Conservation (phyloP, 768 basidiomycete species). For the Suillus luteus region DNA sequence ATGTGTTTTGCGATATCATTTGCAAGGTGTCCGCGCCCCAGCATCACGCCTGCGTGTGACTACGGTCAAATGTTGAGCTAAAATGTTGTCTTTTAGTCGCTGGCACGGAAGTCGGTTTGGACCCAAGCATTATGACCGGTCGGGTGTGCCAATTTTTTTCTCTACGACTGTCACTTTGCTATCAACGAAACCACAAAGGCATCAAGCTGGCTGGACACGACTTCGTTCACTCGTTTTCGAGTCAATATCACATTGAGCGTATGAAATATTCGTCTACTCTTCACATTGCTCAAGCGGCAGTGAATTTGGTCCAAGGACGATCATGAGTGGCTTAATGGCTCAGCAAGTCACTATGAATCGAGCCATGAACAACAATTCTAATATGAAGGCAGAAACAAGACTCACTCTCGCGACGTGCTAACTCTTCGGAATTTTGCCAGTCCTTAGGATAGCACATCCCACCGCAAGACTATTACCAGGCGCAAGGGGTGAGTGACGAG, state of each 20-base stretch:
- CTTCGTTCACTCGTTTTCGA: not conserved
- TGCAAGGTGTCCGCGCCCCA: not conserved
- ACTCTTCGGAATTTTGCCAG: not conserved
- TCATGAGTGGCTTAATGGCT: not conserved
- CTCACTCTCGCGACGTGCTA: not conserved
- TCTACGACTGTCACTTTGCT: not conserved
- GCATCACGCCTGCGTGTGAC: not conserved
- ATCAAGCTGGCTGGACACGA: not conserved
- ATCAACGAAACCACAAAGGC: not conserved
- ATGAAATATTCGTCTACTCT: not conserved
- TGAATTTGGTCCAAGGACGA: not conserved
- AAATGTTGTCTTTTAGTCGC: not conserved
- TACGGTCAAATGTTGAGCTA: not conserved
- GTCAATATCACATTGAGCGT: not conserved
- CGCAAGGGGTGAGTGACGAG: too few relatives aligned
- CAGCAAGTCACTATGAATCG: not conserved
- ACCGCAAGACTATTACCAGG: too few relatives aligned
- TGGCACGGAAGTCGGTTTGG: not conserved
- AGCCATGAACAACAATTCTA: not conserved
- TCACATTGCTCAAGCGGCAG: not conserved
- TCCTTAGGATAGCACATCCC: too few relatives aligned
- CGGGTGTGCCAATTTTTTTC: not conserved
- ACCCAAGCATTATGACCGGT: too few relatives aligned
- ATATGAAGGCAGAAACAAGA: not conserved
- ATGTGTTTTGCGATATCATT: not conserved